Base-by-base conservation (phyloP, 345 rosid species). In the Trapa incisa region DNA sequence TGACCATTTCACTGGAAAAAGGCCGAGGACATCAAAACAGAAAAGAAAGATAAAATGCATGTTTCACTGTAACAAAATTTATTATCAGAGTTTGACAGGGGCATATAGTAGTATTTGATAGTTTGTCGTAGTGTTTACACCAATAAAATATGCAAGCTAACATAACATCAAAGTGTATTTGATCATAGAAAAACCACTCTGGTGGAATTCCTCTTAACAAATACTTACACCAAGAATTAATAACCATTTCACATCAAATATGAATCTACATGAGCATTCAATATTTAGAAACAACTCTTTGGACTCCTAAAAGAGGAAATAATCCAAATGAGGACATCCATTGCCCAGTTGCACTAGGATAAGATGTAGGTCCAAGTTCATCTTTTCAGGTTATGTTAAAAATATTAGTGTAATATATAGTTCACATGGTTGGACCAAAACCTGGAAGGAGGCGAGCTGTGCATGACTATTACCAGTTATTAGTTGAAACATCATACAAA, bases 1-100 rank as follows among this genome's bases (percentile, higher is more conserved):
- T 82, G 72, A 94, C 96, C 71, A 66, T 12, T 75, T 89, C 96
- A 79, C 99, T 94, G 89, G 64, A 81, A 70, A 68, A 58, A 22
- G 42, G 72, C 43, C 43, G 6, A 41, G 7, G 11, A 13, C 48
- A 45, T 45, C 48, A 6, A 47, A 52, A 17, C 43, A 8, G 6
- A 47, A 62, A 50, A 69, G 39, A 22, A 22, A 22, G 37, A 10
- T 47, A 15, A 65, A 53, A 33, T 16, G 66, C 48, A 45, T 11
- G 48, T 13, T 45, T 62, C 12, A 58, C 32, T 2, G 3, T 58
- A 15, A 67, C 48, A 15, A 39, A 9, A 41, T 14, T 38, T 32
- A 33, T 58, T 58, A 29, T 29, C 16, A 32, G 38, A 54, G 10
- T 6, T 54, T 54, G 35, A 54, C 33, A 54, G 32, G 1, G 1